These are phyloP conservation scores for Cyberlindnera euphorbiiphila DNA, from an alignment of 805 yeast species.

Conservation along the genomic window DNA sequence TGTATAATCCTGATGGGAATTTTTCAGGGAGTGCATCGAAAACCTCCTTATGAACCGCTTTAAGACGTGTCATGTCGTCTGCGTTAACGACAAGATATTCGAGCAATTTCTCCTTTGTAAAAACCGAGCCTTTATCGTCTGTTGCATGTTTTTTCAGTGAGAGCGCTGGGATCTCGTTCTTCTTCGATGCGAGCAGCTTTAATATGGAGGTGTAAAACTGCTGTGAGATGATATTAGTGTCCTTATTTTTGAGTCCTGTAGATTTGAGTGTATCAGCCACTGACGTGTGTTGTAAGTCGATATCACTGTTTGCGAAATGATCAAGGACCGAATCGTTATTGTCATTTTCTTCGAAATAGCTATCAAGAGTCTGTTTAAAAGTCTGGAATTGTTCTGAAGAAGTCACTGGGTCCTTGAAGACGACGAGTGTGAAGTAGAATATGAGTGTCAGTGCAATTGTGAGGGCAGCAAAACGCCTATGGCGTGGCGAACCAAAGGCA, in stretches of 20 bases:
- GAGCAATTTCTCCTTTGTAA: constrained; percentile 33
- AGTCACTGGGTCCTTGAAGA: constrained; percentile 12
- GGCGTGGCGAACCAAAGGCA: constrained; percentile 11
- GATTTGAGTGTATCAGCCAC: constrained; percentile 1
- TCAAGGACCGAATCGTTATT: constrained; percentile 11
- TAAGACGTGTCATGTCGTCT: constrained; percentile 36
- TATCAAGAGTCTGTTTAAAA: constrained; percentile 1
- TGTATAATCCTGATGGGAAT: constrained; percentile 15
- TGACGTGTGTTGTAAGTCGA: constrained; percentile 1
- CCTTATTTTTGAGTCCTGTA: neutral
- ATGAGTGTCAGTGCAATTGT: constrained; percentile 4
- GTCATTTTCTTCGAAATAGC: constrained; percentile 13
- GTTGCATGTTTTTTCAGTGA: constrained; percentile 34
- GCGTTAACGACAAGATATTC: constrained; percentile 23
- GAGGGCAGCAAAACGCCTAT: constrained; percentile 6
- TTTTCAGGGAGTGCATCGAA: constrained; percentile 44
- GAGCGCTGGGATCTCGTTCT: constrained; percentile 15
- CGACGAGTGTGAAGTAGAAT: constrained; percentile 6
- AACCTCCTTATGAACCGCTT: constrained; percentile 41
- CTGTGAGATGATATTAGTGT: constrained; percentile 11
- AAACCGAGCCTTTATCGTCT: constrained; percentile 43
- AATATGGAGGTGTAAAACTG: constrained; percentile 16
- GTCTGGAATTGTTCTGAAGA: constrained; percentile 11
- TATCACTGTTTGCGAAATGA: constrained; percentile 8
- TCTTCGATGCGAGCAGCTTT: constrained; percentile 13